Conservation (phyloP, 2,329 filamentous ascomycete genomes). For the Clonostachys byssicola region DNA sequence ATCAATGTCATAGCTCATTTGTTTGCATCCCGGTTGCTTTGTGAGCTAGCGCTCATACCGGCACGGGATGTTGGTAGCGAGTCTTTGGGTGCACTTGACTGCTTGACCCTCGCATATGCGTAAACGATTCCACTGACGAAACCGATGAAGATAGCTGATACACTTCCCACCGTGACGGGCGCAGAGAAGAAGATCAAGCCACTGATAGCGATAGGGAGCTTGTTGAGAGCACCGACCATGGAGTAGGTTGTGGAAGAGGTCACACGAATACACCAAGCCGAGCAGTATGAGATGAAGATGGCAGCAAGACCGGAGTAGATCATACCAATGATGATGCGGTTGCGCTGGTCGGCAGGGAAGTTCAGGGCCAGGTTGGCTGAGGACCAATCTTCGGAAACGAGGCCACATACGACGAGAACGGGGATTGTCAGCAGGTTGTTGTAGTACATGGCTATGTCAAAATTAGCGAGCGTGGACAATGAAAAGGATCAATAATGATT, state of each 20-base stretch:
- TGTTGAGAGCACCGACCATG: constrained; percentile 98
- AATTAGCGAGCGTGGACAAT: constrained; percentile 17
- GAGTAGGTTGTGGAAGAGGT: constrained; percentile 98
- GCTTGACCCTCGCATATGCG: constrained; percentile 59
- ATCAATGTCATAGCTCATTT: constrained; percentile 12
- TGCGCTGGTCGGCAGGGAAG: constrained; percentile 80
- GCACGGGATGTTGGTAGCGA: constrained; percentile 61
- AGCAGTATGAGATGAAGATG: constrained; percentile 99
- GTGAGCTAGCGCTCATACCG: constrained; percentile 82
- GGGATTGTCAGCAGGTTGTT: constrained; percentile 98
- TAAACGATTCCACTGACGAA: constrained; percentile 94
- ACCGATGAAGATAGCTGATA: constrained; percentile 85
- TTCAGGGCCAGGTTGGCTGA: constrained; percentile 76
- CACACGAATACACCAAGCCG: constrained; percentile 96
- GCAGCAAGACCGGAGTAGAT: constrained; percentile 88
- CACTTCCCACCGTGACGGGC: constrained; percentile 86
- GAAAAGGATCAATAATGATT: background rate
- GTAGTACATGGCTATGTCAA: constrained; percentile 89
- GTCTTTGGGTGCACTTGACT: constrained; percentile 63
- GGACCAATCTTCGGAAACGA: constrained; percentile 91
- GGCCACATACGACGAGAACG: constrained; percentile 76
- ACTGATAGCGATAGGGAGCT: constrained; percentile 89
- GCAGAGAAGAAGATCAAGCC: constrained; percentile 95
- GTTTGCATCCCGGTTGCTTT: constrained; percentile 85
- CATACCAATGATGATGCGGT: constrained; percentile 81